These are phyloP conservation scores for Xylaria multiplex DNA, from an alignment of 2,329 filamentous ascomycete genomes.

Conservation along the genomic window DNA sequence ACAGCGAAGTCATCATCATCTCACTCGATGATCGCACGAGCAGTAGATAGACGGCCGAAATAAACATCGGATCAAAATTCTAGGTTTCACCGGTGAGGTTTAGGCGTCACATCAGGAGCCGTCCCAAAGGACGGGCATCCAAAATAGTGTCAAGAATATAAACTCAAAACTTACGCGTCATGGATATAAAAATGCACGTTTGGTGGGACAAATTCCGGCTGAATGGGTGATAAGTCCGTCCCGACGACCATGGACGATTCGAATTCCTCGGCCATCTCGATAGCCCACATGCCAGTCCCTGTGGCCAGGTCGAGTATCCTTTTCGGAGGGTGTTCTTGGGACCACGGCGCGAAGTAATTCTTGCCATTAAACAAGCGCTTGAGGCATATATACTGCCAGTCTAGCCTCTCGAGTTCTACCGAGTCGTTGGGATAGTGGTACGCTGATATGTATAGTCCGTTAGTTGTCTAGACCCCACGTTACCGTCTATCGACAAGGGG, in stretches of 20 bases:
- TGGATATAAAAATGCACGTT: conserved; percentile 81
- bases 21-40: neutral
- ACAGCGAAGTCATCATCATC: conserved; percentile 4
- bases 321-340: conserved; percentile 49
- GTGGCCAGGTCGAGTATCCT: conserved; percentile 56
- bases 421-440: conserved; percentile 60
- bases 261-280: conserved; percentile 72
- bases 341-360: conserved; percentile 57
- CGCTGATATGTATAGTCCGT: conserved; percentile 46
- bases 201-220: conserved; percentile 71
- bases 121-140: neutral
- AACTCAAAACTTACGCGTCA: conserved; percentile 60
- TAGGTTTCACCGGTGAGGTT: neutral
- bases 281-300: conserved; percentile 68
- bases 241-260: conserved; percentile 68
- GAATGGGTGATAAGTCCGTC: conserved; percentile 74
- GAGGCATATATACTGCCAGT: conserved; percentile 53
- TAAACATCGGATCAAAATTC: neutral
- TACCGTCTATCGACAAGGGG: neutral
- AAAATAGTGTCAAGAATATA: conserved; percentile 6
- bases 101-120: neutral
- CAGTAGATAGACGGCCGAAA: neutral
- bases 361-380: conserved; percentile 52
- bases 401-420: conserved; percentile 55
- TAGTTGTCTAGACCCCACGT: conserved; percentile 10